Evolutionary conservation across 805 yeast species (phyloP).

Genomic region (Pichia deserticola): DNA sequence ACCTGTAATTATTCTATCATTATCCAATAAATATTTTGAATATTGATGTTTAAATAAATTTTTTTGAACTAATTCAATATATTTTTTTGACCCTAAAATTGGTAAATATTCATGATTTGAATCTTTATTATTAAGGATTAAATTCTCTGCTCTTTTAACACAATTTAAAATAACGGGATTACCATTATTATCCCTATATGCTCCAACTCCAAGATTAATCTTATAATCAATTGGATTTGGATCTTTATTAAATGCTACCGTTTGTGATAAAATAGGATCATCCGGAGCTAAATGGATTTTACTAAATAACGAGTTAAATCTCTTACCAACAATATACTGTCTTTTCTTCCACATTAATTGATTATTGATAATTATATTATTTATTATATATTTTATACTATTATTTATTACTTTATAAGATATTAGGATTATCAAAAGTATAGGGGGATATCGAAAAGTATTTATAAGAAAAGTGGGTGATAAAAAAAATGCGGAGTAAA

Average conservation of each 20-base stretch:
- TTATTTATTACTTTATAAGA: no score
- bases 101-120: constrained; percentile 80
- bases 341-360: no score
- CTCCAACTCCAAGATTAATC: constrained; percentile 71
- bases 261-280: constrained; percentile 77
- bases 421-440: no score
- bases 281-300: constrained; percentile 51
- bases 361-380: no score
- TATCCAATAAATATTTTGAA: constrained; percentile 43
- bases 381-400: no score
- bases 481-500: no score
- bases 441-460: no score
- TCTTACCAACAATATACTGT: neutral
- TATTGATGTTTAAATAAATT: constrained; percentile 53
- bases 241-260: constrained; percentile 68
- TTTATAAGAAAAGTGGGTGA: no score
- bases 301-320: neutral
- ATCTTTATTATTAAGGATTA: constrained; percentile 36
- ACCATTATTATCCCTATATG: constrained; percentile 87
- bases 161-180: constrained; percentile 84
- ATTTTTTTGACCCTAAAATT: constrained; percentile 70
- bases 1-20: constrained; percentile 65
- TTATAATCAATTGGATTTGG: constrained; percentile 37
- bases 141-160: constrained; percentile 56
- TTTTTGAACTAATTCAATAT: constrained; percentile 57